phyloP scores from a whole-genome alignment of 805 yeast genomes.

The Yamadazyma paraphyllophila region DNA sequence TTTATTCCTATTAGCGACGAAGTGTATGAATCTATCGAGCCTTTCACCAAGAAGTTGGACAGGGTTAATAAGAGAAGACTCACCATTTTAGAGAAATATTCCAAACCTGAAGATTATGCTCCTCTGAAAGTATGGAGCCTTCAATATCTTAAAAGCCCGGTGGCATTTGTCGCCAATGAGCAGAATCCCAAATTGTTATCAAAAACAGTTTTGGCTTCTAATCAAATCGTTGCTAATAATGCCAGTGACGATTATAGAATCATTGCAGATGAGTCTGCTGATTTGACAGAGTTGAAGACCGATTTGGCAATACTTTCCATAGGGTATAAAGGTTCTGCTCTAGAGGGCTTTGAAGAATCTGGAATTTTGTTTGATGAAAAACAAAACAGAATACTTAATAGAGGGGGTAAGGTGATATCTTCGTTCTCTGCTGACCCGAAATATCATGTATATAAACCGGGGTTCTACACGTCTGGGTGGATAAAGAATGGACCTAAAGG shows the following conservation, averaged over 20 bases:
- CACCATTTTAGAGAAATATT: conserved; percentile 57
- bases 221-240: conserved; percentile 41
- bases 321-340: conserved; percentile 73
- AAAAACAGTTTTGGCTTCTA: conserved; percentile 50
- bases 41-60: conserved; percentile 26
- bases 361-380: conserved; percentile 26
- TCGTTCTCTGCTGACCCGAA: conserved; percentile 14
- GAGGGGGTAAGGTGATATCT: conserved; percentile 32
- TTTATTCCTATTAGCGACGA: conserved; percentile 39
- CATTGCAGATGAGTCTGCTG: conserved; percentile 33
- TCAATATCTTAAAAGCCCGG: conserved; percentile 68
- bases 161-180: conserved; percentile 41
- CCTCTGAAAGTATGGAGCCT: conserved; percentile 54
- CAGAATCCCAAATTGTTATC: conserved; percentile 36
- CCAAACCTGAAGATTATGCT: conserved; percentile 3
- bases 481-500: conserved; percentile 83
- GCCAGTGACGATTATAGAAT: conserved; percentile 31
- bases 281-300: conserved; percentile 31
- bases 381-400: conserved; percentile 28
- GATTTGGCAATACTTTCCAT: conserved; percentile 77
- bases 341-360: conserved; percentile 53
- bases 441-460: conserved; percentile 29
- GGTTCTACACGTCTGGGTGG: conserved; percentile 89
- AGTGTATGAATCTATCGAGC: conserved; percentile 24
- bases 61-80: conserved; percentile 65